A percentile compares a stretch with the other conserved stretches of the same genome.
These are phyloP conservation scores for Neurospora sp. DNA, from an alignment of 495 filamentous ascomycete genomes.

Conservation along the genomic window DNA sequence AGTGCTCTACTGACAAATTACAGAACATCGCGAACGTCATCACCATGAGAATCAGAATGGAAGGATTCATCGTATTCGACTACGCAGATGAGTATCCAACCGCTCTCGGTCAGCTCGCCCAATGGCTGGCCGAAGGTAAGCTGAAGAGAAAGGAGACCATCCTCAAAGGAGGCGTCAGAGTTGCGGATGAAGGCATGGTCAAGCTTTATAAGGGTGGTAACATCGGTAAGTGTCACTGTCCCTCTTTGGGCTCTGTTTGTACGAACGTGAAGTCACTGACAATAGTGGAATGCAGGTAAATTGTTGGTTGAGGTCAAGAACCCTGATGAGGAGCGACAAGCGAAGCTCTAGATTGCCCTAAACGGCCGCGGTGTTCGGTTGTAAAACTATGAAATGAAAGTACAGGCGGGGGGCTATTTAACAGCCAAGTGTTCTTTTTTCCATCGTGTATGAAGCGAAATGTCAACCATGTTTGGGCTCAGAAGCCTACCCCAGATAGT, in stretches of 20 bases:
- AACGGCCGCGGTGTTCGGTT: not conserved
- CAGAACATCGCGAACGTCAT: constrained; percentile 26
- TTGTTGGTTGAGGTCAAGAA: constrained; percentile 23
- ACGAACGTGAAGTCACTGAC: not conserved
- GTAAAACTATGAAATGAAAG: not conserved
- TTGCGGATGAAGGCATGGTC: constrained; percentile 39
- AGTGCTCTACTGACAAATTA: not conserved
- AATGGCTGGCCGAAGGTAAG: constrained; percentile 46
- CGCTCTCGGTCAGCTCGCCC: constrained; percentile 37
- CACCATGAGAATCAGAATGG: constrained; percentile 35
- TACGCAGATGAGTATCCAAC: constrained; percentile 27
- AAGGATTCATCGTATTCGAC: constrained; percentile 57
- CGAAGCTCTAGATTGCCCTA: not conserved
- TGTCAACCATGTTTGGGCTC: not conserved
- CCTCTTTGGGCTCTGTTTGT: not conserved
- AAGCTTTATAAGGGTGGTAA: constrained; percentile 48
- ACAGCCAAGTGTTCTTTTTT: not conserved
- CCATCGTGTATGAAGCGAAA: not conserved
- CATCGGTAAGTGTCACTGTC: constrained; percentile 30
- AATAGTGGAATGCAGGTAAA: constrained; percentile 11
- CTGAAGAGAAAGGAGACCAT: constrained; percentile 47
- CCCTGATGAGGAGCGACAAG: constrained; percentile 5
- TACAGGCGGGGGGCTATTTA: not conserved
- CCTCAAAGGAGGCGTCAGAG: constrained; percentile 42
- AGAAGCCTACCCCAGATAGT: not conserved